These are phyloP conservation scores for Cladosporium sp. DNA, from an alignment of 2,329 filamentous ascomycete genomes.

Conservation along the genomic window DNA sequence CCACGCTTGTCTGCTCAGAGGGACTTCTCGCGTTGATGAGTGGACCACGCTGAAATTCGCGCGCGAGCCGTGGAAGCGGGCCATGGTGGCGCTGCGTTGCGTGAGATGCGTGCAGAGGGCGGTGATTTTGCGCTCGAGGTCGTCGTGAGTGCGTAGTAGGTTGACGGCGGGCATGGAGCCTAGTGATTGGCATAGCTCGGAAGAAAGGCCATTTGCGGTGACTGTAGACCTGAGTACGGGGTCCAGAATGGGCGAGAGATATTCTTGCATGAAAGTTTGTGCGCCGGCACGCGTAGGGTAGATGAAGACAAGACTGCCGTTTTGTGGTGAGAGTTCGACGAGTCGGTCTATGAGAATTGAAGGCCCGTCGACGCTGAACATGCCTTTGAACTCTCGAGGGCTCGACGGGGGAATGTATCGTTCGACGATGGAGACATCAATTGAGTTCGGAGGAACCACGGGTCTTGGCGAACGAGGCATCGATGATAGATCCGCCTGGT, in stretches of 20 bases:
- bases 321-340: slow-evolving; percentile 53
- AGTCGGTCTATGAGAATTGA: slow-evolving; percentile 60
- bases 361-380: slow-evolving; percentile 52
- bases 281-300: slow-evolving; percentile 59
- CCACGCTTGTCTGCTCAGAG: slow-evolving; percentile 53
- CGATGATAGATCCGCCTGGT: slow-evolving; percentile 51
- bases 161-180: slow-evolving; percentile 52
- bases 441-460: slow-evolving; percentile 56
- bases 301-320: slow-evolving; percentile 57
- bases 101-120: slow-evolving; percentile 26
- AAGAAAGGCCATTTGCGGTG: slow-evolving; percentile 55
- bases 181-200: slow-evolving; percentile 52
- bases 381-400: slow-evolving; percentile 53
- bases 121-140: slow-evolving; percentile 22
- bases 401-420: slow-evolving; percentile 62
- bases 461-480: slow-evolving; percentile 51
- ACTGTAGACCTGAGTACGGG: slow-evolving; percentile 56
- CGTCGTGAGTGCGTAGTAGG: slow-evolving; percentile 52
- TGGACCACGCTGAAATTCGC: slow-evolving; percentile 42
- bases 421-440: slow-evolving; percentile 59
- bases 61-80: slow-evolving; percentile 29
- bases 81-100: slow-evolving; percentile 24
- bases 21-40: slow-evolving; percentile 48
- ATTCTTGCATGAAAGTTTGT: slow-evolving; percentile 55
- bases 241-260: slow-evolving; percentile 58